Base-by-base conservation (phyloP, 345 rosid genomes). In the Sisymbrium irio region DNA sequence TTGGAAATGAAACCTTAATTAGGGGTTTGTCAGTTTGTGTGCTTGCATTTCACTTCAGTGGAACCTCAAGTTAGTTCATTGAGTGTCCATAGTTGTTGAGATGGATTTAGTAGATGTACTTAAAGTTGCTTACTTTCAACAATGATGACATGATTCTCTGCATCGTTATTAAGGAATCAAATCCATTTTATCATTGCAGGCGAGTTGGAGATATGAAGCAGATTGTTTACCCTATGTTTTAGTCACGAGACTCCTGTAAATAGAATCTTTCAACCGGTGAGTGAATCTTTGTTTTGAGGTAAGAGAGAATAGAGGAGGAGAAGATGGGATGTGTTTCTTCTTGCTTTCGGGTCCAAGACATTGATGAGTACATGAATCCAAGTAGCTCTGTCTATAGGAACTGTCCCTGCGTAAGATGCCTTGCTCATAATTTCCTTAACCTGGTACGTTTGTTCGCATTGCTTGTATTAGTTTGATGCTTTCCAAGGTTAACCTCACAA, bases 281-380 rank as follows among this genome's bases (percentile, higher is more conserved):
- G 22, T n/a, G 65, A 59, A 54, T 30, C 61, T 55, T 30, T 15
- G 37, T 55, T 55, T 9, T 55, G 60, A 30, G 60, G 67, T 65
- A 22, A 25, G 35, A 14, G 13, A 18, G 6, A 12, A 25, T 22
- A 49, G 73, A 55, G 69, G 71, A 82, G 72, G 54, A 61, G 64
- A 67, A 60, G 79, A 95, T 95, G 97, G 99, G 99, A 64, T 64
- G 96, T 67, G 91, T 87, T 76, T 85, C 97, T 62, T 88, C 93
- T 85, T 95, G 99, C 82, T 76, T 92, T 73, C 92, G 62, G 27
- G 80, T 65, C 19, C 85, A 83, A 53, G 96, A 88, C 72, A 75
- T 85, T 55, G 93, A 90, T 80, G 93, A 88, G 61, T 90, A 93
- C 80, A 72, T 86, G 82, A 85, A 88, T 81, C 89, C 96, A 72